A percentile compares a stretch with the other conserved stretches of the same genome.
These are phyloP conservation scores for Lagenidium sp. DNA, from an alignment of 352 stramenopile species.

Conservation along the genomic window DNA sequence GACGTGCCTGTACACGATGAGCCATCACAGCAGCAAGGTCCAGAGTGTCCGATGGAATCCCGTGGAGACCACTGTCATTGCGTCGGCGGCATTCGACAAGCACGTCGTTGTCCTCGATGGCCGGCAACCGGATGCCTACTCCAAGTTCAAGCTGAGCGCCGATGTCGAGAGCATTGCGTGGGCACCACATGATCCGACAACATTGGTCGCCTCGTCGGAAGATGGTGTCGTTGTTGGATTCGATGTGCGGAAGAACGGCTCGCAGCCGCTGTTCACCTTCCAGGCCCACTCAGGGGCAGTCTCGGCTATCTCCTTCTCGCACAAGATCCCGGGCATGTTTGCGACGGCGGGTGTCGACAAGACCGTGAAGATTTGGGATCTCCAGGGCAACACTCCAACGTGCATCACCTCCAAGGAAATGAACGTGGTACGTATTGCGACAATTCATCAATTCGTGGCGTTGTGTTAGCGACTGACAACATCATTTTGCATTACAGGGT, in stretches of 20 bases:
- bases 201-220: conserved; percentile 91
- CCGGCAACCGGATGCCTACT: conserved; percentile 72
- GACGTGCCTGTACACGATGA: conserved; percentile 93
- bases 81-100: conserved; percentile 93
- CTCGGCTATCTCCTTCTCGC: conserved; percentile 80
- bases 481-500: conserved; percentile 33
- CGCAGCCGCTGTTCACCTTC: conserved; percentile 87
- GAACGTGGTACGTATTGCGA: conserved; percentile 76
- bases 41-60: conserved; percentile 96
- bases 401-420: conserved; percentile 89
- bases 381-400: conserved; percentile 54
- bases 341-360: conserved; percentile 96
- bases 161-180: conserved; percentile 92
- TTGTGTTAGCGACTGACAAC: conserved; percentile 1
- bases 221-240: conserved; percentile 92
- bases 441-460: not conserved
- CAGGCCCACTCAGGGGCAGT: conserved; percentile 86
- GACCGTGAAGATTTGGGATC: conserved; percentile 97
- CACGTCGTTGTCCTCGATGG: conserved; percentile 93
- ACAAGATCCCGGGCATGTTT: conserved; percentile 89
- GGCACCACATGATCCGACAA: conserved; percentile 90
- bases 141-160: conserved; percentile 69
- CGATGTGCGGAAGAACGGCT: conserved; percentile 94
- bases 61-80: conserved; percentile 93
- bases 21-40: conserved; percentile 98